Evolutionary conservation across 2,329 filamentous ascomycete species (phyloP).

Genomic region (Ophiostoma sp.): DNA sequence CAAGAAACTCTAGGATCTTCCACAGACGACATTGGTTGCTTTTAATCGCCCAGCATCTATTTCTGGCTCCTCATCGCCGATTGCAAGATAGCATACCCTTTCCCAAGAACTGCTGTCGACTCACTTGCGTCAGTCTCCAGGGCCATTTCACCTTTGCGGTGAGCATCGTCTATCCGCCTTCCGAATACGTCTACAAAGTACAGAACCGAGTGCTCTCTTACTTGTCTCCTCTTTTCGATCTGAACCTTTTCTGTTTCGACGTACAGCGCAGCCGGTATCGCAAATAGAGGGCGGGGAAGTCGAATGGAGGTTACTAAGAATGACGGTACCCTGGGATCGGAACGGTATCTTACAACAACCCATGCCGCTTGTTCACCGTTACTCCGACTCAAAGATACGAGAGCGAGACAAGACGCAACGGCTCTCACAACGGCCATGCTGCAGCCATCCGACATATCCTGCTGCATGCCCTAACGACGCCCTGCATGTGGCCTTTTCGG

Average conservation of each 20-base stretch:
- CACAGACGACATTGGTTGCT: neutral
- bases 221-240: neutral
- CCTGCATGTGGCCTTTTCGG: slow-evolving; percentile 2
- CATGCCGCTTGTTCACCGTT: slow-evolving; percentile 13
- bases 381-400: neutral
- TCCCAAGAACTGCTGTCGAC: neutral
- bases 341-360: neutral
- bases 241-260: neutral
- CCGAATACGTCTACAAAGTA: neutral
- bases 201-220: neutral
- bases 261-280: slow-evolving; percentile 14
- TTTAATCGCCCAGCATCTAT: neutral
- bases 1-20: neutral
- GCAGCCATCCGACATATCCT: neutral
- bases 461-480: neutral
- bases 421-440: neutral
- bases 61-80: neutral
- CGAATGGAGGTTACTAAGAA: neutral
- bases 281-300: neutral
- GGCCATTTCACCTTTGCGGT: neutral
- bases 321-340: neutral
- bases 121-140: neutral
- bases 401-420: neutral
- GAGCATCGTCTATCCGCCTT: neutral
- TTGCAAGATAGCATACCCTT: neutral